Conservation (phyloP, 345 rosid genomes). For the Syzygium grande region DNA sequence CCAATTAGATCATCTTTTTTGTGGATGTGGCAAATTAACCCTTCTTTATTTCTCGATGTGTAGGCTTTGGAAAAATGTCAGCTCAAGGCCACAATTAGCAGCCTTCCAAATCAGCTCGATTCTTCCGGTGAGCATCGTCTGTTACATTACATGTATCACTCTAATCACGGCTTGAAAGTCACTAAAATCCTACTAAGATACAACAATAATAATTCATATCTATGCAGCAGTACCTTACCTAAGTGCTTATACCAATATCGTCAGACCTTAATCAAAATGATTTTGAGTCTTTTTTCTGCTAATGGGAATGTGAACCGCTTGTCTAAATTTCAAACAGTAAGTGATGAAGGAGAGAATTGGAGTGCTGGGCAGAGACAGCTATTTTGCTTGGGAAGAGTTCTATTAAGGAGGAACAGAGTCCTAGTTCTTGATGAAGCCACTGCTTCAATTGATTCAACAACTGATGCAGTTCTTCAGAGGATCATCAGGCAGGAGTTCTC, state of each 20-base stretch:
- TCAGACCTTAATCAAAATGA: not conserved
- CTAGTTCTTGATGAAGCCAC: slow-evolving; percentile 69
- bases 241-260: not conserved
- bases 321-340: slow-evolving; percentile 23
- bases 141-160: not conserved
- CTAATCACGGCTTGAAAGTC: not conserved
- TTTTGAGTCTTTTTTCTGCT: not conserved
- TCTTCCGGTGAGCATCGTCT: slow-evolving; percentile 36
- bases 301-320: not conserved
- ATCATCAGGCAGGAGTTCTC: slow-evolving; percentile 58
- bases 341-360: slow-evolving; percentile 87
- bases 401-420: slow-evolving; percentile 42
- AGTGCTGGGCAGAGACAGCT: slow-evolving; percentile 72
- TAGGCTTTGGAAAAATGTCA: slow-evolving; percentile 75
- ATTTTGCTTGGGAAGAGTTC: slow-evolving; percentile 71
- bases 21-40: not conserved
- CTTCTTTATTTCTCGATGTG: not conserved
- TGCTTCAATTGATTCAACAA: slow-evolving; percentile 63
- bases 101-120: slow-evolving; percentile 54
- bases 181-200: not conserved
- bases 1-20: not conserved
- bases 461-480: slow-evolving; percentile 63
- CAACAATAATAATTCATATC: not conserved
- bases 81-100: slow-evolving; percentile 50
- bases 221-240: not conserved